Evolutionary conservation across 2,329 filamentous ascomycete species (phyloP), one percentile per base, ranked within the genome.

Genomic region (Claviceps sp.): DNA sequence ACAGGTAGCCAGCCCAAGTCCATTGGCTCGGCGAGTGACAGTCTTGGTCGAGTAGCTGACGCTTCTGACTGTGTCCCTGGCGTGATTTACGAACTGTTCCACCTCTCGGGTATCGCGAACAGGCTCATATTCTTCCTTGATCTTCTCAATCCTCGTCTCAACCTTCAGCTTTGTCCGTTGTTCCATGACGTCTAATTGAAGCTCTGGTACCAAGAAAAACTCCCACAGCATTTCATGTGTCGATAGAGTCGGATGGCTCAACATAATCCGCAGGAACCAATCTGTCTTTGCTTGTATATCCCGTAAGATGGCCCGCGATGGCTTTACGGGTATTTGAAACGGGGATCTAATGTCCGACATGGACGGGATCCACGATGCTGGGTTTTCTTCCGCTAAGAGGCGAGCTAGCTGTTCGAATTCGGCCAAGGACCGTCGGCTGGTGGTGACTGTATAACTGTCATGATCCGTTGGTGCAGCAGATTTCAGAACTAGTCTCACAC

Each of bases 151-250:
- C 30, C 91, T 79, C 0, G 85, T 81, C 64, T 90, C 85, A 4
- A 89, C 87, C 68, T 98, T 98, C 55, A 89, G 81, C 52, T 82
- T 82, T 56, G 87, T 95, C 48, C 93, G 81, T 65, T 95, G 85
- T 50, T 87, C 85, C 76, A 97, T 91, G 79, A 90, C 89, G 20
- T 89, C 82, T 0, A 87, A 78, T 63, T 95, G 88, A 48, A 98
- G 81, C 59, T 98, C 93, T 1, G 93, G 93, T 13, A 98, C 90
- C 0, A 98, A 77, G 68, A 98, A 95, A 70, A 98, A 98, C 61
- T 98, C 93, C 94, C 93, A 98, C 2, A 98, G 77, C 65, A 97
- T 89, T 70, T 98, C 93, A 63, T 98, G 94, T 0, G 88, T 95
- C 0, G 89, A 80, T 63, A 98, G 96, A 0, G 93, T 97, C 3